Evolutionary conservation across 2,329 filamentous ascomycete species (phyloP).

Genomic region (Helotiales sp.): DNA sequence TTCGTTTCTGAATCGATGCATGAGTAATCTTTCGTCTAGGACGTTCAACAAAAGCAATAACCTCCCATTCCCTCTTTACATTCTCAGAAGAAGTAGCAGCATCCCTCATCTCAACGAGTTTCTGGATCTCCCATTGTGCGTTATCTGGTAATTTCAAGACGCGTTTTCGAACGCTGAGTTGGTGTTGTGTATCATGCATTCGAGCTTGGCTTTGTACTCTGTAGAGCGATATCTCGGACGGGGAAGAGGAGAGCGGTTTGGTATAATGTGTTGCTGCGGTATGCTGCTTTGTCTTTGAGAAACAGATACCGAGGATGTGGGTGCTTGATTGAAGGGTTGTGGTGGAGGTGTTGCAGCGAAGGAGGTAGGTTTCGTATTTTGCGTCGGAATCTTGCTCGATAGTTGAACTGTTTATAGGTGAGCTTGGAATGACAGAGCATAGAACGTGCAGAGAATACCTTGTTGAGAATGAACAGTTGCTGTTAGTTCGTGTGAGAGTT

Average conservation of each 20-base stretch:
- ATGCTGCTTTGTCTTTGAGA: constrained; percentile 7
- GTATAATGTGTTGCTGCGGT: constrained; percentile 13
- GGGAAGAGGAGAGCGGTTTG: constrained; percentile 11
- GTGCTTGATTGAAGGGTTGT: constrained; percentile 6
- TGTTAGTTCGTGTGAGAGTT: neutral
- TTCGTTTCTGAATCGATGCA: neutral
- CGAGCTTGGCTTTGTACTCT: neutral
- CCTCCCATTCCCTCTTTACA: constrained; percentile 6
- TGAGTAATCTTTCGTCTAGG: constrained; percentile 9
- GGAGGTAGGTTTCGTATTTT: constrained; percentile 16
- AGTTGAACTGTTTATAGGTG: neutral
- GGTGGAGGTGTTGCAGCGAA: constrained; percentile 13
- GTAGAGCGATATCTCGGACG: constrained; percentile 7
- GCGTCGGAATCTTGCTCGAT: neutral
- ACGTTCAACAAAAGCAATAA: constrained; percentile 9
- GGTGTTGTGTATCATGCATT: neutral
- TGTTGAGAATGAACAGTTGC: neutral
- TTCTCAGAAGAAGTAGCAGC: neutral
- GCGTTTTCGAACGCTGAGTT: neutral
- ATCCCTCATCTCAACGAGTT: constrained; percentile 14
- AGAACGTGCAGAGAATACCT: neutral
- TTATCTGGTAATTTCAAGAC: constrained; percentile 12
- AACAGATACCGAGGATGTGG: constrained; percentile 9
- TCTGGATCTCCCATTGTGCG: constrained; percentile 22
- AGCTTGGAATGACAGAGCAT: neutral